phyloP scores from a whole-genome alignment of 805 yeast genomes.

The Ascoidea tarda region DNA sequence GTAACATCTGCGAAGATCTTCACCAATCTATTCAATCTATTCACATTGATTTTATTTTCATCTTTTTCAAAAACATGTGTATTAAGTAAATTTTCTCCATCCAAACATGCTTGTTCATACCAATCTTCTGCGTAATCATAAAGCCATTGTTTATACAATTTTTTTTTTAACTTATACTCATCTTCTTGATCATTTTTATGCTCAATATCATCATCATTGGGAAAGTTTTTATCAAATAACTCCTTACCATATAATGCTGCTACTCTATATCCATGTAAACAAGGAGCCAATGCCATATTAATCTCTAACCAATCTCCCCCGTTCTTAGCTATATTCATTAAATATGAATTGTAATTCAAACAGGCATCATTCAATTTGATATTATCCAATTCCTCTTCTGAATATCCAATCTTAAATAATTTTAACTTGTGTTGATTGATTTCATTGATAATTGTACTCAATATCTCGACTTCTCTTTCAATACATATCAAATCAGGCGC shows the following conservation, averaged over 20 bases:
- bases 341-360: constrained; percentile 43
- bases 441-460: constrained; percentile 40
- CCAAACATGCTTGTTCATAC: background rate
- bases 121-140: constrained; percentile 23
- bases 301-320: constrained; percentile 46
- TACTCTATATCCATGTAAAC: constrained; percentile 56
- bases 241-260: constrained; percentile 29
- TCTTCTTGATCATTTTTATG: constrained; percentile 30
- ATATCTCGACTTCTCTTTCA: constrained; percentile 33
- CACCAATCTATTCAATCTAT: constrained; percentile 35
- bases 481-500: constrained; percentile 42
- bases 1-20: constrained; percentile 48
- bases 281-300: constrained; percentile 59
- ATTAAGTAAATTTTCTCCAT: background rate
- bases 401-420: constrained; percentile 28
- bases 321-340: constrained; percentile 35
- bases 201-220: constrained; percentile 42
- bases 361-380: constrained; percentile 43
- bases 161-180: constrained; percentile 40
- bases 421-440: constrained; percentile 39
- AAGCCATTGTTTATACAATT: constrained; percentile 33
- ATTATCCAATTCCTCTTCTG: constrained; percentile 23
- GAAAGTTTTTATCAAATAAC: constrained; percentile 18
- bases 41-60: constrained; percentile 19
- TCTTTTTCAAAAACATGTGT: background rate